Evolutionary conservation across 2,329 filamentous ascomycete genomes (phyloP).

Genomic region (Talaromyces sp.): DNA sequence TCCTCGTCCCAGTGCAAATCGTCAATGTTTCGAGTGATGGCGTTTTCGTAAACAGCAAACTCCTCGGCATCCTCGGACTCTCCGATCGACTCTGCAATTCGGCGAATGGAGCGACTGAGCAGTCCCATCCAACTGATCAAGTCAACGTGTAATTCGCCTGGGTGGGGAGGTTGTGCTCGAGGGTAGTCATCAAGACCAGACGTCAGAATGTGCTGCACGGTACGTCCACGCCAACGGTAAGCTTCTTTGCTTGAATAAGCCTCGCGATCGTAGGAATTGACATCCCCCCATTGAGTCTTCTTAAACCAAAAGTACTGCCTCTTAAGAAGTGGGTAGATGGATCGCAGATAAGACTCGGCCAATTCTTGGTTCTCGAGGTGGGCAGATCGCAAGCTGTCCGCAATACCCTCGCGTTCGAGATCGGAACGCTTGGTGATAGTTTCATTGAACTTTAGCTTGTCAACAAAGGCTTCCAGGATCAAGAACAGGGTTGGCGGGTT

Average conservation of each 20-base stretch:
- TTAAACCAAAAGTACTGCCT: conserved; percentile 94
- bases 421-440: conserved; percentile 21
- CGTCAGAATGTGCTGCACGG: conserved; percentile 79
- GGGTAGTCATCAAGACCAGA: conserved; percentile 97
- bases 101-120: conserved; percentile 81
- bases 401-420: conserved; percentile 20
- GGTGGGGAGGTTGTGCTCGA: conserved; percentile 86
- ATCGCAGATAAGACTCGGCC: conserved; percentile 66
- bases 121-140: conserved; percentile 96
- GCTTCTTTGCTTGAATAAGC: conserved; percentile 86
- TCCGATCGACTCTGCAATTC: conserved; percentile 71
- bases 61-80: conserved; percentile 70
- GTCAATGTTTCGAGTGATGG: conserved; percentile 79
- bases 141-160: conserved; percentile 92
- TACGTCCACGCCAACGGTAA: conserved; percentile 92
- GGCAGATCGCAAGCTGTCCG: conserved; percentile 54
- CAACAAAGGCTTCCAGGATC: conserved; percentile 76
- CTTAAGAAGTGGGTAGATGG: conserved; percentile 80
- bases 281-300: conserved; percentile 81
- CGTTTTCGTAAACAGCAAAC: conserved; percentile 66
- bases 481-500: conserved; percentile 95
- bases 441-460: conserved; percentile 60
- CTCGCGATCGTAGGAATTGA: conserved; percentile 85
- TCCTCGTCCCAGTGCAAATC: conserved; percentile 89
- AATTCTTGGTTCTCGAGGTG: conserved; percentile 65